Percentiles rank a stretch among this genome's conserved stretches.
Conservation (phyloP, 805 yeast species). For the Hanseniaspora thailandica region DNA sequence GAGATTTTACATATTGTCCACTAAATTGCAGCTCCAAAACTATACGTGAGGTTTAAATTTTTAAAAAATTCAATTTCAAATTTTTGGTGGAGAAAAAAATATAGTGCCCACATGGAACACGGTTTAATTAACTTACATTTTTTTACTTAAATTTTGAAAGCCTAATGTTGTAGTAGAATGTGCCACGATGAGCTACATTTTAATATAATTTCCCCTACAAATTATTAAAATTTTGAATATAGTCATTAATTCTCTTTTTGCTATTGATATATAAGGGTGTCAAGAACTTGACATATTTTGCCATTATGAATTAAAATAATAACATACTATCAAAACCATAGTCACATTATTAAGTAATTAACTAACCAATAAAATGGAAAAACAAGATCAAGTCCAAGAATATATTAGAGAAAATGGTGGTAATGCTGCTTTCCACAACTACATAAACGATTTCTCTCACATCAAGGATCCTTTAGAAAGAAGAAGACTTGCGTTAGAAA, state of each 20-base stretch:
- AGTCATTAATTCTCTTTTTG: background rate
- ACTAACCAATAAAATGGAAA: conserved; percentile 9
- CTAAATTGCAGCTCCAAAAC: too few relatives aligned
- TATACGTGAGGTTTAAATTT: too few relatives aligned
- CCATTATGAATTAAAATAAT: too few relatives aligned
- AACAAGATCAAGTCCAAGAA: conserved; percentile 19
- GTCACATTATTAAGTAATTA: background rate
- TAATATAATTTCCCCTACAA: background rate
- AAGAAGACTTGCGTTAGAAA: conserved; percentile 73
- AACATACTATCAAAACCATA: background rate
- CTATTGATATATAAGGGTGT: too few relatives aligned
- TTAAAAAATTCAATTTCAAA: too few relatives aligned
- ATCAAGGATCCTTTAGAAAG: conserved; percentile 77
- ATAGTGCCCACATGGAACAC: background rate
- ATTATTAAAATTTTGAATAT: background rate
- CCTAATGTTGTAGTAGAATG: background rate
- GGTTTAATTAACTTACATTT: background rate
- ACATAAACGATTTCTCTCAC: conserved; percentile 65
- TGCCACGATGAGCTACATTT: background rate
- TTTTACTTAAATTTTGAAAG: background rate
- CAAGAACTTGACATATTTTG: too few relatives aligned
- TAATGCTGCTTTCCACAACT: conserved; percentile 78
- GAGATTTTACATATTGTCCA: too few relatives aligned
- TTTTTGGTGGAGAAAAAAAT: background rate
- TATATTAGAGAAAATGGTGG: conserved; percentile 50